Evolutionary conservation across 352 stramenopile species (phyloP).

Genomic region (Phytophthora chlamydospora): DNA sequence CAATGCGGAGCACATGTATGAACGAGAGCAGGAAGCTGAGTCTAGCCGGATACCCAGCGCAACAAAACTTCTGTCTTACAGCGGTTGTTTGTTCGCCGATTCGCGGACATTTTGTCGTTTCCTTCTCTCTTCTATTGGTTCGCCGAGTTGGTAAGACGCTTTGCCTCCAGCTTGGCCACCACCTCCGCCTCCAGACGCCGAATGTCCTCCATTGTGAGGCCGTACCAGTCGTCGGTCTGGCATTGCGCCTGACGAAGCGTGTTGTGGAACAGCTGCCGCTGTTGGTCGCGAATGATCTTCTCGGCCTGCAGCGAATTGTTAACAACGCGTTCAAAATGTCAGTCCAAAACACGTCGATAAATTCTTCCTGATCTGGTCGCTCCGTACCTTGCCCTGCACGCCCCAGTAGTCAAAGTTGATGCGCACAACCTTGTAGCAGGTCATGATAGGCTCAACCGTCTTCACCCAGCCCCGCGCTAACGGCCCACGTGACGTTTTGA

Average conservation of each 20-base stretch:
- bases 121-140: conserved; percentile 44
- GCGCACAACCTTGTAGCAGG: conserved; percentile 87
- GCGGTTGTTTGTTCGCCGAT: conserved; percentile 17
- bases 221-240: conserved; percentile 83
- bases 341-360: neutral
- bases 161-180: conserved; percentile 77
- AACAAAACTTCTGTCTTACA: conserved; percentile 20
- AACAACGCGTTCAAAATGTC: neutral
- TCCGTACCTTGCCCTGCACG: conserved; percentile 70
- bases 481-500: conserved; percentile 75
- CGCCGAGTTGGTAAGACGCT: conserved; percentile 54
- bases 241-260: conserved; percentile 78
- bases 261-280: conserved; percentile 83
- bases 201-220: conserved; percentile 87
- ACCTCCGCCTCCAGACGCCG: conserved; percentile 77
- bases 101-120: conserved; percentile 11
- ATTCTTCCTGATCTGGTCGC: neutral
- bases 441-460: conserved; percentile 81
- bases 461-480: conserved; percentile 70
- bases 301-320: conserved; percentile 47
- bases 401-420: conserved; percentile 91
- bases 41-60: conserved; percentile 18
- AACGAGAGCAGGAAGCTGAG: conserved; percentile 11
- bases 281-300: conserved; percentile 84
- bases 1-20: conserved; percentile 17